Base-by-base conservation (phyloP, 768 basidiomycete species). In the Gyrodon lividus region DNA sequence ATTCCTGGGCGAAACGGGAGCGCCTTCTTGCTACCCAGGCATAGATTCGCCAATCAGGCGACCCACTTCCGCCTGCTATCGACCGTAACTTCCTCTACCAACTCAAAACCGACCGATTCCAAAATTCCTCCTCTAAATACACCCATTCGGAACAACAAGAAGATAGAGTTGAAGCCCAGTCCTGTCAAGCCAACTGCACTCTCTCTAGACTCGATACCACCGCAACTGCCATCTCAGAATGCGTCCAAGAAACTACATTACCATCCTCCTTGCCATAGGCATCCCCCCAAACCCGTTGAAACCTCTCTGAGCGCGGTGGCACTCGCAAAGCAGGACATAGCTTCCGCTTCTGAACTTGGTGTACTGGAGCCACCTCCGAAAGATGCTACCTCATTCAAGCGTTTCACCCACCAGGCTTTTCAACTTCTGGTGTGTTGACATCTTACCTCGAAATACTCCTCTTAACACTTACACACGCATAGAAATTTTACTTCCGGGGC, bases 401-500 rank as follows among this genome's bases (percentile, higher is more conserved):
- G 73, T 33, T 77, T 79, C 40, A 67, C 61, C 41, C 80, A 80
- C 47, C 77, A 80, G 52, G 77, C 65, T 4, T 59, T 79, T 59
- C 74, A 79, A 53, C 66, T 77, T 43, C 68, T 79, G 51, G 77
- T 78, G 43, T 48, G 77, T 67, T 12, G 23, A 31, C 40, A 26
- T 5, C 23, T 17, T 13, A 33, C 23, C 13, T 46, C 2, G 10
- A 19, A 16, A 13, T 12, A 3, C 30, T 14, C 9, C 7, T 33
- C 35, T 38, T 60, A 39, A 53, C 43, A 19, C 17, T 16, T 8
- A 3, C 26, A 31, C 30, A 1, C 5, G 9, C 60, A 13, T 20
- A 86, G 86, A 91, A 91, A 86, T 94, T 94, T 68, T 94, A 94
- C 70, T 85, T 74, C 60, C 76, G 81, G 31, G 92, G 90, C 23